phyloP scores from a whole-genome alignment of 768 basidiomycete species.

The Coprinopsis strossmayeri region DNA sequence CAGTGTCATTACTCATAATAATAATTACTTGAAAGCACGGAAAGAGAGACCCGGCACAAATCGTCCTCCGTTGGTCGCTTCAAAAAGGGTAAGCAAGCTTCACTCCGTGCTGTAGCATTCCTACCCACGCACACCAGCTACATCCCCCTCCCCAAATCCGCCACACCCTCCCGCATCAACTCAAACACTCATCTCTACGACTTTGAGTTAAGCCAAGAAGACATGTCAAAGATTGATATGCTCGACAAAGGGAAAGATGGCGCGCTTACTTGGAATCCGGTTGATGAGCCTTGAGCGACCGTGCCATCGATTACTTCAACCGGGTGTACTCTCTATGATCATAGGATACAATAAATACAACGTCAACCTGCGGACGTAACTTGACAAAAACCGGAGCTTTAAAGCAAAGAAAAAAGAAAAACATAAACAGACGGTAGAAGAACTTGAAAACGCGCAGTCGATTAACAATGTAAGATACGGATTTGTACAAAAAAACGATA shows the following conservation, averaged over 20 bases:
- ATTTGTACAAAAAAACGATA: no score
- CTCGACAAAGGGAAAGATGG: conserved; percentile 72
- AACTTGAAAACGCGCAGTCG: no score
- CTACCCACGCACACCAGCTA: conserved; percentile 40
- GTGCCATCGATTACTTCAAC: background rate
- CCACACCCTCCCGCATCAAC: conserved; percentile 59
- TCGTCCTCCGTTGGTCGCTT: conserved; percentile 86
- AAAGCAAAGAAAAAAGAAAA: no score
- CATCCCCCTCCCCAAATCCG: conserved; percentile 79
- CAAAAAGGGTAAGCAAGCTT: conserved; percentile 57
- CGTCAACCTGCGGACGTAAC: no score
- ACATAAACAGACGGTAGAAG: no score
- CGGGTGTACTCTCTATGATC: no score
- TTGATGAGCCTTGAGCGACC: conserved; percentile 38
- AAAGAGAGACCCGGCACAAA: conserved; percentile 60
- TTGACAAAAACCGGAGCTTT: no score
- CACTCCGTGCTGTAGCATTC: background rate
- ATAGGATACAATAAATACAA: no score
- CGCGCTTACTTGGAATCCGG: conserved; percentile 80
- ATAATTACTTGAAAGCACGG: conserved; percentile 40
- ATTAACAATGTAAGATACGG: no score
- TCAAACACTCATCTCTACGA: conserved; percentile 73
- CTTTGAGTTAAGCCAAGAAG: conserved; percentile 60
- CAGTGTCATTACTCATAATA: no score
- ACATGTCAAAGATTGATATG: conserved; percentile 58